A percentile compares a stretch with the other conserved stretches of the same genome.
Conservation (phyloP, 345 rosid species). For the Gossypium rotundifolium region DNA sequence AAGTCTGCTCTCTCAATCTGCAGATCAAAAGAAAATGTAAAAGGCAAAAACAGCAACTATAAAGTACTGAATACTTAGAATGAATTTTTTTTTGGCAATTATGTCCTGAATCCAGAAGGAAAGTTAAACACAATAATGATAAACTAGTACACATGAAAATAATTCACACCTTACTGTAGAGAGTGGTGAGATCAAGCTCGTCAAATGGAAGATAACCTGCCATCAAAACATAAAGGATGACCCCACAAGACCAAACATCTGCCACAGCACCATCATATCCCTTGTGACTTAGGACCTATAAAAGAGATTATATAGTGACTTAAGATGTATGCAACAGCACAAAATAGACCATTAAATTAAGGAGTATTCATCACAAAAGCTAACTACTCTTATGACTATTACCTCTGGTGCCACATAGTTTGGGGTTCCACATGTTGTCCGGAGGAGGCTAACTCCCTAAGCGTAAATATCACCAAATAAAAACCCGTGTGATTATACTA, state of each 20-base stretch:
- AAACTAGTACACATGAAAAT: constrained; percentile 1
- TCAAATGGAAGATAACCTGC: constrained; percentile 99
- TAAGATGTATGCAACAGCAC: not conserved
- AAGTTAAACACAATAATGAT: not conserved
- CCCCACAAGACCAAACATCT: constrained; percentile 97
- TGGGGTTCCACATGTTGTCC: constrained; percentile 96
- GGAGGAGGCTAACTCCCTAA: constrained; percentile 83
- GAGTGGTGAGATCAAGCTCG: constrained; percentile 89
- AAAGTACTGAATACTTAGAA: not conserved
- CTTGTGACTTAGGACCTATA: constrained; percentile 91
- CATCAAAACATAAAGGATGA: constrained; percentile 89
- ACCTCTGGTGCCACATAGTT: constrained; percentile 99
- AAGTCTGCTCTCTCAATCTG: constrained; percentile 85
- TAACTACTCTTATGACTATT: constrained; percentile 12
- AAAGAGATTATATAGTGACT: constrained; percentile 14
- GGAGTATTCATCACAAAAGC: not conserved
- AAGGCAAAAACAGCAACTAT: not conserved
- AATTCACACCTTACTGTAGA: constrained; percentile 81
- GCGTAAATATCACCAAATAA: constrained; percentile 17
- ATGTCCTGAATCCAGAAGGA: not conserved
- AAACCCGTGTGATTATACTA: not conserved
- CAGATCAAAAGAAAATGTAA: constrained; percentile 7
- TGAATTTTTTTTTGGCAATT: not conserved
- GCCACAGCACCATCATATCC: constrained; percentile 94
- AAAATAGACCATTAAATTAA: not conserved